Conservation (phyloP, 768 basidiomycete species). For the Udeniomyces megalosporus region DNA sequence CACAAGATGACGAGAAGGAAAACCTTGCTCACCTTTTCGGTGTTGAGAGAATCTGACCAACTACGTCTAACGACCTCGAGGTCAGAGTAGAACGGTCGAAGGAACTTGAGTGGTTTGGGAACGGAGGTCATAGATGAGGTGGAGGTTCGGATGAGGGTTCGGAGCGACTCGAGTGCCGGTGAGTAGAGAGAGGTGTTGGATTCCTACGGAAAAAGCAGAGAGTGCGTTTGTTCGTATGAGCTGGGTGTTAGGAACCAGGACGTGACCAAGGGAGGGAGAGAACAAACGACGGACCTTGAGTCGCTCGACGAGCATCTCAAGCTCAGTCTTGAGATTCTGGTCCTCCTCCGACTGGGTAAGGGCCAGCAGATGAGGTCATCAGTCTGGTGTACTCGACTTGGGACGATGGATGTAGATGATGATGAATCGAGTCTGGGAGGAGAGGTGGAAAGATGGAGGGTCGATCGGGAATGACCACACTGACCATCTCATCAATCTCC, state of each 20-base stretch:
- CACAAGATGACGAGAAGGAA: neutral
- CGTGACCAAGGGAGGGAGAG: neutral
- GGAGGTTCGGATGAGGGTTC: slow-evolving; percentile 84
- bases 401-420: no score
- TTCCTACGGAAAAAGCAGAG: slow-evolving; percentile 51
- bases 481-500: slow-evolving; percentile 58
- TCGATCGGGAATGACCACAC: no score
- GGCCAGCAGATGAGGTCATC: neutral
- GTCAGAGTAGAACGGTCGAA: slow-evolving; percentile 81
- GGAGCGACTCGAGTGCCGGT: slow-evolving; percentile 80
- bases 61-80: slow-evolving; percentile 66
- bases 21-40: slow-evolving; percentile 45
- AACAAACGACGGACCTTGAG: slow-evolving; percentile 48
- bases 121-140: slow-evolving; percentile 99
- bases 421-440: no score
- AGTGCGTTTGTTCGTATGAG: no score
- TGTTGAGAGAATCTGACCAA: slow-evolving; percentile 49
- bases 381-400: neutral
- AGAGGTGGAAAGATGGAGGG: neutral
- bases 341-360: slow-evolving; percentile 75
- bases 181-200: slow-evolving; percentile 64
- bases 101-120: slow-evolving; percentile 95
- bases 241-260: neutral
- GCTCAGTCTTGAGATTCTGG: slow-evolving; percentile 72
- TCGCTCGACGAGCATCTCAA: slow-evolving; percentile 93